Base-by-base conservation (phyloP, 1,284 basidiomycete species). In the Earliella scabrosa region DNA sequence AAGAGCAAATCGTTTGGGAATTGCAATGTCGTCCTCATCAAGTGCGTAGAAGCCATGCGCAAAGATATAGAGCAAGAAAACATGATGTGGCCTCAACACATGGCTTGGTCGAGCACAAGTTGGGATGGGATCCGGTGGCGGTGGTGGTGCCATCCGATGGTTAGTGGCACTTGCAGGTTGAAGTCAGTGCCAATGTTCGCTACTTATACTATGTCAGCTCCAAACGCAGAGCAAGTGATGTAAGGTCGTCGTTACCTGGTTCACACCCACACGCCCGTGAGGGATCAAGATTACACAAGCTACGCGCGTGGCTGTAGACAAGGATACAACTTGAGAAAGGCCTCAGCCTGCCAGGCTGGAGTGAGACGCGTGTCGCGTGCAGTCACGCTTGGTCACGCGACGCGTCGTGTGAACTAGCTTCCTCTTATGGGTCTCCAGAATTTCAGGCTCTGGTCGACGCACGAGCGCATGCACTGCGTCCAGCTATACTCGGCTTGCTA, bases 71-170 rank as follows among this genome's bases (percentile, higher is more conserved):
- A 92, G 73, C 14, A 92, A 72, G 46, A 80, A 79, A 41, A 93
- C 74, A 67, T 93, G 90, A 65, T 93, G 90, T 2, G 90, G 88
- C 53, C 83, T 78, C 29, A 90, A 76, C 49, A 82, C 75, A 70
- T 88, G 85, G 50, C 82, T 79, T 6, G 80, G 79, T 0, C 58
- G 57, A 24, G 60, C 39, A 16, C 39, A 41, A 20, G 54, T 45
- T 23, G 60, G 52, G 24, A 57, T 44, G n/a, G 54, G 47, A 32
- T 57, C 52, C 29, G 60, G 18, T 29, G 53, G 36, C 13, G 85
- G 82, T 2, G 85, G 84, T 50, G 80, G 81, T 44, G 49, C 44
- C 26, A 24, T 36, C 21, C 23, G 11, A 24, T n/a, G 20, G 10
- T n/a, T 20, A n/a, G 5, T 9, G 29, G 29, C 29, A 13, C 13